Evolutionary conservation across 192 early-diverging fungal species (phyloP), one percentile per base, ranked within the genome.

Genomic region (Pilaira anomala): DNA sequence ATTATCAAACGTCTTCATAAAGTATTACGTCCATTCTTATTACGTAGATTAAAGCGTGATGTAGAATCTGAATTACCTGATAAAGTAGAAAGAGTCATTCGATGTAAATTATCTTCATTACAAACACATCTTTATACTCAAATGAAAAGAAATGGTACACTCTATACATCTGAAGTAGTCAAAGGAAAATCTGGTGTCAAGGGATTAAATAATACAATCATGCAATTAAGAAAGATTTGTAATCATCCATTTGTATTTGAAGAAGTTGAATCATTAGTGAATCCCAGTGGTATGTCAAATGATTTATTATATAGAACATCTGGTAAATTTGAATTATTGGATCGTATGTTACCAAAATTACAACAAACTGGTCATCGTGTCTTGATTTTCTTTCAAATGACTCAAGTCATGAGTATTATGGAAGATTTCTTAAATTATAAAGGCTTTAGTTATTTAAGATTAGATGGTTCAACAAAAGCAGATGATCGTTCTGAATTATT

Each of bases 161-260:
- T 91, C 22, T 90, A 85, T 66, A 85, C 83, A 60, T 79, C 79
- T 21, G 79, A 85, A 64, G 80, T 85, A 67, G 80, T 82, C 81
- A 85, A 85, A 72, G 75, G 79, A 62, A 77, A 84, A 48, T 78
- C 77, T 26, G 83, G 85, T 28, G 86, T 86, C 45, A 91, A 88
- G 53, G 88, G 90, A 0, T 74, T 99, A 53, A 96, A 91, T 77
- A 99, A 99, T 80, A 84, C 93, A 3, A 88, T 99, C 52, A 96
- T 99, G 97, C 95, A 99, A 72, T 83, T 99, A 51, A 87, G 96
- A 48, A 98, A 98, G 76, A 92, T 99, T 66, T 94, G 92, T 71
- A 99, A 98, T 79, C 97, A 99, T 77, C 97, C 97, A 41, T 99
- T 91, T 74, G 94, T 98, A 14, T 98, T 94, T 80, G 87, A 89